phyloP scores from a whole-genome alignment of 2,329 filamentous ascomycete species.

The Penicillium decumbens region DNA sequence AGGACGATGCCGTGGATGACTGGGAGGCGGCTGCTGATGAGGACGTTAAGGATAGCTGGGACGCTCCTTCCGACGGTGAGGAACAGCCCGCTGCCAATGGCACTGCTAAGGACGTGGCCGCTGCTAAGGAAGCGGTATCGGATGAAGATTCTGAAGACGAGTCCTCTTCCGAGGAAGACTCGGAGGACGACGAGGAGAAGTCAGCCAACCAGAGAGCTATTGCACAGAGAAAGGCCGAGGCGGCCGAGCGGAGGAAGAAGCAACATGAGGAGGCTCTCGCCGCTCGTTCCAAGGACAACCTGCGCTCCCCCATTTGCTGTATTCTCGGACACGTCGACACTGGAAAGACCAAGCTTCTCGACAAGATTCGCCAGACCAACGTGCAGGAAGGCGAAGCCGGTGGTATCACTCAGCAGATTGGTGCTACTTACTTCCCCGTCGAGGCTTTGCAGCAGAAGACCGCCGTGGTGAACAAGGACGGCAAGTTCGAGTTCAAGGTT shows the following conservation, averaged over 20 bases:
- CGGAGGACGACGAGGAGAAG: slow-evolving; percentile 67
- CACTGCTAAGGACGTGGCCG: slow-evolving; percentile 13
- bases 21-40: slow-evolving; percentile 80
- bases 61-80: slow-evolving; percentile 61
- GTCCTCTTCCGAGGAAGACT: slow-evolving; percentile 49
- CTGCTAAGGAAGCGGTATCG: slow-evolving; percentile 22
- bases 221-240: slow-evolving; percentile 77
- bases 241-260: slow-evolving; percentile 80
- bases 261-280: slow-evolving; percentile 88
- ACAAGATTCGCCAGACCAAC: slow-evolving; percentile 98
- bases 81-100: slow-evolving; percentile 47
- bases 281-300: slow-evolving; percentile 85
- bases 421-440: slow-evolving; percentile 97
- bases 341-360: slow-evolving; percentile 97
- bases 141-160: slow-evolving; percentile 30
- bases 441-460: slow-evolving; percentile 92
- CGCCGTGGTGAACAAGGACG: slow-evolving; percentile 84
- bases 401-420: slow-evolving; percentile 99
- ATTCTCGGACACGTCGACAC: slow-evolving; percentile 99
- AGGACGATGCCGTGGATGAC: slow-evolving; percentile 62
- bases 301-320: slow-evolving; percentile 97
- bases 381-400: slow-evolving; percentile 98
- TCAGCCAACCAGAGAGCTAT: slow-evolving; percentile 70
- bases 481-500: slow-evolving; percentile 91
- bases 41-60: slow-evolving; percentile 91